Percentiles rank a stretch among this genome's conserved stretches.
Conservation (phyloP, 202 grass and related monocot species). For the Brachypodium distachyon region DNA sequence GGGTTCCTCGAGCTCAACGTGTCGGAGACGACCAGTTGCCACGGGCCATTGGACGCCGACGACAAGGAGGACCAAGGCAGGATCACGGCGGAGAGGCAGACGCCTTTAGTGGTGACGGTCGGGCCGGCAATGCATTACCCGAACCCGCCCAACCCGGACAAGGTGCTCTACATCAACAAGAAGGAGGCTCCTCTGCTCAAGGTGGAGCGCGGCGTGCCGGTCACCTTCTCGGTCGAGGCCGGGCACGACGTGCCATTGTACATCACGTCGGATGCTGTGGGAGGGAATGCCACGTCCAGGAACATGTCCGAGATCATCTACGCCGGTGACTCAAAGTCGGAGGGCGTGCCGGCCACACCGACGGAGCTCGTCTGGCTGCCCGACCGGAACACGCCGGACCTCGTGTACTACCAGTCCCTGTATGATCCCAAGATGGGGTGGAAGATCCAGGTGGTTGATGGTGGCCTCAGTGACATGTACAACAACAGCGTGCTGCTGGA, state of each 20-base stretch:
- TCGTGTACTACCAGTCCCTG: constrained; percentile 72
- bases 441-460: constrained; percentile 87
- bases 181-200: constrained; percentile 91
- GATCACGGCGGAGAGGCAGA: constrained; percentile 69
- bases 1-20: constrained; percentile 52
- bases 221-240: constrained; percentile 85
- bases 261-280: constrained; percentile 69
- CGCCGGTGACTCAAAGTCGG: constrained; percentile 36
- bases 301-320: constrained; percentile 61
- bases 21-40: constrained; percentile 30
- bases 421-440: constrained; percentile 96
- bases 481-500: constrained; percentile 92
- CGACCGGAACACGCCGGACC: constrained; percentile 80
- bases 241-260: constrained; percentile 80
- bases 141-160: constrained; percentile 63
- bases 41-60: constrained; percentile 70
- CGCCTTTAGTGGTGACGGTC: constrained; percentile 44
- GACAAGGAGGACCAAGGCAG: constrained; percentile 87
- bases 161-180: constrained; percentile 96
- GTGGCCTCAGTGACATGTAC: constrained; percentile 97
- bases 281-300: constrained; percentile 69
- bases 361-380: constrained; percentile 68
- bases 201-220: constrained; percentile 85
- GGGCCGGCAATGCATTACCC: constrained; percentile 68
- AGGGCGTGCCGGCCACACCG: constrained; percentile 70